Conservation (phyloP, 163 green algal genomes). For the Scenedesmus sp. region DNA sequence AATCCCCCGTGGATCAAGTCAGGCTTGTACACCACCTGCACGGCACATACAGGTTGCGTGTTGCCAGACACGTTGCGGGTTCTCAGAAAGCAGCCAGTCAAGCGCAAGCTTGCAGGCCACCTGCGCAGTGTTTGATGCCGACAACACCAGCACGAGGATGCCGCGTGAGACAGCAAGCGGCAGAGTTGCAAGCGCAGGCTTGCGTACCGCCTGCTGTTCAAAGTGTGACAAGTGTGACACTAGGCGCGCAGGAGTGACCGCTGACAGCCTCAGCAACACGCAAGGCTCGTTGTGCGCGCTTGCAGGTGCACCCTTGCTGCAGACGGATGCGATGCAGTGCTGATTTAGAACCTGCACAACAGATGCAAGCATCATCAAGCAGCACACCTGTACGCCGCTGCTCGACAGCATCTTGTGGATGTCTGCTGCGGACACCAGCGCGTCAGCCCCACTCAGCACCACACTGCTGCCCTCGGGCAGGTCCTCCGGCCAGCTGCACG, state of each 20-base stretch:
- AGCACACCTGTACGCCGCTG: conserved; percentile 3
- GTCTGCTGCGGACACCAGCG: conserved; percentile 13
- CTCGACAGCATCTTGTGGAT: conserved; percentile 4
- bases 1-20: conserved; percentile 25
- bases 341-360: not conserved
- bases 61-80: no score
- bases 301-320: no score
- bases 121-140: no score
- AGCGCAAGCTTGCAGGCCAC: no score
- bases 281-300: not conserved
- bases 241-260: no score
- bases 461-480: conserved; percentile 34
- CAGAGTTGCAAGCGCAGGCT: no score
- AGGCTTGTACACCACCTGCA: conserved; percentile 24
- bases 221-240: no score
- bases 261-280: not conserved
- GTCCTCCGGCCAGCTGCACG: conserved; percentile 23
- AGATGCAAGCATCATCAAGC: not conserved
- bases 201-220: no score
- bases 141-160: not conserved
- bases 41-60: no score
- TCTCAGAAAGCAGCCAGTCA: no score
- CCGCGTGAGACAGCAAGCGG: no score
- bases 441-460: conserved; percentile 31
- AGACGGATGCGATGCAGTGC: not conserved